Evolutionary conservation across 2,329 filamentous ascomycete species (phyloP).

Genomic region (Colletotrichum sp.): DNA sequence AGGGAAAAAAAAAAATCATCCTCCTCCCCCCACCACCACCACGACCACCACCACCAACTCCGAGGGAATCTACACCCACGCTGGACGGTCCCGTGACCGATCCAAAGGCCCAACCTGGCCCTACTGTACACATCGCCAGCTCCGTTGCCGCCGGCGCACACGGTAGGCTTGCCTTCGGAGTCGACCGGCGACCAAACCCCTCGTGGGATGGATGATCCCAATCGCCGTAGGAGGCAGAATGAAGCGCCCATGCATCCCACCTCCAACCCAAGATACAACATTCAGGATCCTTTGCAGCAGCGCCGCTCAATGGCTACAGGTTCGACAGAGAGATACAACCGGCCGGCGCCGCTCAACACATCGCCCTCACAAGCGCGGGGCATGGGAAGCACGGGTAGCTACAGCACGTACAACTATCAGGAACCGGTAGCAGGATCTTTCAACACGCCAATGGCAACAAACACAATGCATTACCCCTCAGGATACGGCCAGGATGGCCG

Average conservation of each 20-base stretch:
- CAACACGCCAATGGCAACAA: constrained; percentile 61
- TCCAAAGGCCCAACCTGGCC: constrained; percentile 63
- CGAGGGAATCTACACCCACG: background rate
- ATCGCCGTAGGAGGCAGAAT: constrained; percentile 76
- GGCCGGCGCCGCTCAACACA: constrained; percentile 54
- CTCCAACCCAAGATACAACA: constrained; percentile 58
- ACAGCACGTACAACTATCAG: constrained; percentile 61
- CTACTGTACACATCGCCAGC: constrained; percentile 64
- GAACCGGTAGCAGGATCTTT: constrained; percentile 58
- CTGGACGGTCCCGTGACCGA: constrained; percentile 34
- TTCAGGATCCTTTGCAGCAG: constrained; percentile 55
- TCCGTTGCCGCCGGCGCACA: constrained; percentile 70
- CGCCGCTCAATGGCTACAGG: constrained; percentile 37
- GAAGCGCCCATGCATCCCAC: constrained; percentile 70
- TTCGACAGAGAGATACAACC: constrained; percentile 48
- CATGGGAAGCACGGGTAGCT: constrained; percentile 60
- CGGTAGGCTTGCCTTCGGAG: constrained; percentile 65
- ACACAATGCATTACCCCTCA: constrained; percentile 63
- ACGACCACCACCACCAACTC: background rate
- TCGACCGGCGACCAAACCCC: constrained; percentile 56
- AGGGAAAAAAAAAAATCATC: background rate
- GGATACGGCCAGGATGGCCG: constrained; percentile 70
- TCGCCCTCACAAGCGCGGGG: constrained; percentile 53
- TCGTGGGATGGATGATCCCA: constrained; percentile 80
- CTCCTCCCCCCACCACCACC: background rate